These are phyloP conservation scores for Suillus cothurnatus DNA, from an alignment of 768 basidiomycete species.

Conservation along the genomic window DNA sequence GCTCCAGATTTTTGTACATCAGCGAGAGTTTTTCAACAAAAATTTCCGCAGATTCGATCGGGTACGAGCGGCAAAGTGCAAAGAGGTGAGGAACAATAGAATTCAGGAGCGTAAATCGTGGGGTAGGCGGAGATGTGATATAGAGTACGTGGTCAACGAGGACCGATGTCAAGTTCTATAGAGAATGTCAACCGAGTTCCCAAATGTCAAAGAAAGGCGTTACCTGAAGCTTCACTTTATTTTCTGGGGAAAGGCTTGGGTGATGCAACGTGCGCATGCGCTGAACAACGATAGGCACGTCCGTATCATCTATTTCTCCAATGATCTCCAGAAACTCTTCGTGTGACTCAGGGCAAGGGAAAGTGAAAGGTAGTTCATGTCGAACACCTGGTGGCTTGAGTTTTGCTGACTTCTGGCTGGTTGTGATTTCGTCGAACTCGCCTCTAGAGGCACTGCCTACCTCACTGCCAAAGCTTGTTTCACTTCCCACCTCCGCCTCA, in stretches of 20 bases:
- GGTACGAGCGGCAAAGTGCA: conserved; percentile 78
- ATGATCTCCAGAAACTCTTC: conserved; percentile 89
- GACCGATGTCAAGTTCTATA: conserved; percentile 69
- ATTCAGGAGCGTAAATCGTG: conserved; percentile 61
- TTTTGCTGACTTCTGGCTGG: conserved; percentile 35
- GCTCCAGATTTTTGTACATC: conserved; percentile 93
- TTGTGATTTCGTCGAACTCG: conserved; percentile 46
- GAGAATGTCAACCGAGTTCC: conserved; percentile 6
- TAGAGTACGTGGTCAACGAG: conserved; percentile 89
- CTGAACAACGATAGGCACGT: conserved; percentile 80
- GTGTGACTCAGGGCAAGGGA: conserved; percentile 84
- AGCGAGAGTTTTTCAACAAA: conserved; percentile 82
- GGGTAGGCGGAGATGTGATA: conserved; percentile 62
- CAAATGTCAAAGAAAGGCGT: conserved; percentile 18
- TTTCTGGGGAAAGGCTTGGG: conserved; percentile 87
- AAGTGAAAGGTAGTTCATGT: conserved; percentile 88
- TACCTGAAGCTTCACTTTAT: conserved; percentile 92
- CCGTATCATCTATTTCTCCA: conserved; percentile 65
- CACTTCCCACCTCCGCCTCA: conserved; percentile 42
- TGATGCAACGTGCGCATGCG: conserved; percentile 91
- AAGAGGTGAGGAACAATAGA: conserved; percentile 77
- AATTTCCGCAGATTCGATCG: conserved; percentile 73
- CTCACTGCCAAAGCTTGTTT: conserved; percentile 19
- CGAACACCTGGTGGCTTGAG: conserved; percentile 28
- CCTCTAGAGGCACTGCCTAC: conserved; percentile 36